Base-by-base conservation (phyloP, 306 rosid species). In the Acacia crassicarpa region DNA sequence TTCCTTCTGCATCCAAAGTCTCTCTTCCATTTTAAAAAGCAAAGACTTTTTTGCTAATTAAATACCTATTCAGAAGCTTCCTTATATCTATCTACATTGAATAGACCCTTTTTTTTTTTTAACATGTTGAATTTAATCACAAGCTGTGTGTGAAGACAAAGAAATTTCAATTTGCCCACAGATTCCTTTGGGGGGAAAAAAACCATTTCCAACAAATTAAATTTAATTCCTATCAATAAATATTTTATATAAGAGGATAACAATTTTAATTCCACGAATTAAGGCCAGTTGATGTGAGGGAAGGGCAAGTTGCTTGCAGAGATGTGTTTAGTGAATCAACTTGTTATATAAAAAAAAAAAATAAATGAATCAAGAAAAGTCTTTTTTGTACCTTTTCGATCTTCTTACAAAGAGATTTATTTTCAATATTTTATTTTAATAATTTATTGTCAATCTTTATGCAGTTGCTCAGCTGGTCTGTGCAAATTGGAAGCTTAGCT, bases 1-100 rank as follows among this genome's bases (percentile, higher is more conserved):
- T 80, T 82, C 73, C 40, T 44, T 85, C 76, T 78, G 86, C 91
- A 84, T 62, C 87, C 44, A 51, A 80, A 81, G 85, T 79, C 85
- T 65, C 59, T 70, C 75, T 58, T 78, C 62, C 27, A 56, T 51
- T 76, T 49, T 76, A 68, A 72, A 86, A 81, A 41, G 32, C n/a
- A 43, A 86, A 76, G 67, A 82, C 38, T 56, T 46, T 46, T n/a
- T 68, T 56, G 65, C 72, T 43, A 53, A 59, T 80, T 77, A 72
- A 48, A 63, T 77, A 51, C 27, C 65, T 74, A 23, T 22, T 72
- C 22, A 43, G 1, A 20, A 32, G 33, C 66, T 25, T 7, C 7
- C 67, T 77, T 76, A 54, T 40, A 32, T 69, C 46, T 71, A 54
- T 79, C 59, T 11, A 68, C 5, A 20, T 20, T 9, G 4, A 22